Percentiles rank a stretch among this genome's conserved stretches.
phyloP scores from a whole-genome alignment of 2,329 filamentous ascomycete species.

The Didymella segeticola region DNA sequence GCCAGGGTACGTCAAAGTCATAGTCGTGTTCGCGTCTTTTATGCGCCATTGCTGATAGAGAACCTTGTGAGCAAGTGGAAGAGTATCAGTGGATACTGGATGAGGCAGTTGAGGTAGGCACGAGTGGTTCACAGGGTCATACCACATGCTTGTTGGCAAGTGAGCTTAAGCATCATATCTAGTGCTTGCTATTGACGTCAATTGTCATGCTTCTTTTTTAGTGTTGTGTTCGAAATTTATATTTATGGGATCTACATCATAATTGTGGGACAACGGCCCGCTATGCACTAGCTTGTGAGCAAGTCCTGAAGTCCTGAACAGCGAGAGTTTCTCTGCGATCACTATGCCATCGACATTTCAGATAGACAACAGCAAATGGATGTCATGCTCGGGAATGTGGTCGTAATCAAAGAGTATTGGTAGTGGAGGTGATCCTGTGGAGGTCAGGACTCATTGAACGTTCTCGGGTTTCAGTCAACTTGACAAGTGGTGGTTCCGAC shows the following conservation, averaged over 20 bases:
- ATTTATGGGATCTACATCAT: conserved; percentile 8
- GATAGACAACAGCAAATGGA: not conserved
- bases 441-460: no score
- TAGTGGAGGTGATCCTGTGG: no score
- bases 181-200: conserved; percentile 8
- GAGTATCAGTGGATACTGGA: not conserved
- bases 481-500: no score
- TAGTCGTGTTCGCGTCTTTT: conserved; percentile 14
- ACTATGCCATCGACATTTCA: not conserved
- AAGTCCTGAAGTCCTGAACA: not conserved
- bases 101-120: no score
- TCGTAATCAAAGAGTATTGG: not conserved
- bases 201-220: not conserved
- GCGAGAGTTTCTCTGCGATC: not conserved
- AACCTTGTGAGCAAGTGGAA: not conserved
- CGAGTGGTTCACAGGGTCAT: no score
- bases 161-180: not conserved
- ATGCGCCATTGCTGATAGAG: not conserved
- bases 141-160: not conserved
- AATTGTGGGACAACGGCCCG: conserved; percentile 2
- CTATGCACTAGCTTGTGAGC: not conserved
- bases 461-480: no score
- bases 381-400: not conserved
- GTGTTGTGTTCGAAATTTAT: not conserved
- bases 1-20: conserved; percentile 12